Evolutionary conservation across 176 grass and related monocot species (phyloP).

Genomic region (Echinochloa phyllopogon): DNA sequence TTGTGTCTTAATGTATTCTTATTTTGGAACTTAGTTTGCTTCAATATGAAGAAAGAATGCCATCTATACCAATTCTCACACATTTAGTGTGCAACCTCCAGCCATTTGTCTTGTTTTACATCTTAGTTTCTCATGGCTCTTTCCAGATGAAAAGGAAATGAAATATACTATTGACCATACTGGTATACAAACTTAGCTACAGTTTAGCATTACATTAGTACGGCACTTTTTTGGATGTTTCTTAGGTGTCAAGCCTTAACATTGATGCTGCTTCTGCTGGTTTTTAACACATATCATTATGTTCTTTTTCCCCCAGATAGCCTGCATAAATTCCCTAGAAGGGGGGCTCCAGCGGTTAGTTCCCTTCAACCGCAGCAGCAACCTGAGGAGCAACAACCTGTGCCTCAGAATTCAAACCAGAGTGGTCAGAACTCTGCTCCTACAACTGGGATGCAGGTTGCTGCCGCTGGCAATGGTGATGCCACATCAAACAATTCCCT

Average conservation of each 20-base stretch:
- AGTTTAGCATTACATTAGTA: conserved; percentile 31
- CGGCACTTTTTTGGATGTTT: not conserved
- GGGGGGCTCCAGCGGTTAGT: conserved; percentile 63
- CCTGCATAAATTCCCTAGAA: conserved; percentile 78
- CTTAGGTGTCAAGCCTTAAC: not conserved
- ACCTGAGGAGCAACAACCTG: conserved; percentile 56
- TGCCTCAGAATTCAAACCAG: conserved; percentile 70
- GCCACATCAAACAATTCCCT: conserved; percentile 46
- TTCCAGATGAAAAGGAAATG: conserved; percentile 11
- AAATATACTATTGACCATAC: not conserved
- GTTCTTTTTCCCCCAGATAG: conserved; percentile 54
- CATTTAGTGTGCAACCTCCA: not conserved
- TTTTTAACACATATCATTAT: conserved; percentile 16
- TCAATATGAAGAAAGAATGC: not conserved
- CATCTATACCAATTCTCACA: not conserved
- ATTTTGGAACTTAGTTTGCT: conserved; percentile 11
- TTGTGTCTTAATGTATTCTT: conserved; percentile 28
- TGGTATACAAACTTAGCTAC: not conserved
- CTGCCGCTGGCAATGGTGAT: conserved; percentile 54
- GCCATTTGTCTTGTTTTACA: not conserved
- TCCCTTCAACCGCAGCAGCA: conserved; percentile 57
- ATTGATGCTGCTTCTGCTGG: not conserved
- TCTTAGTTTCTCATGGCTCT: not conserved
- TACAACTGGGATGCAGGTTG: conserved; percentile 42
- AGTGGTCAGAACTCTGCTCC: conserved; percentile 59